These are phyloP conservation scores for Colletotrichum sp. DNA, from an alignment of 2,329 filamentous ascomycete genomes.

Conservation along the genomic window DNA sequence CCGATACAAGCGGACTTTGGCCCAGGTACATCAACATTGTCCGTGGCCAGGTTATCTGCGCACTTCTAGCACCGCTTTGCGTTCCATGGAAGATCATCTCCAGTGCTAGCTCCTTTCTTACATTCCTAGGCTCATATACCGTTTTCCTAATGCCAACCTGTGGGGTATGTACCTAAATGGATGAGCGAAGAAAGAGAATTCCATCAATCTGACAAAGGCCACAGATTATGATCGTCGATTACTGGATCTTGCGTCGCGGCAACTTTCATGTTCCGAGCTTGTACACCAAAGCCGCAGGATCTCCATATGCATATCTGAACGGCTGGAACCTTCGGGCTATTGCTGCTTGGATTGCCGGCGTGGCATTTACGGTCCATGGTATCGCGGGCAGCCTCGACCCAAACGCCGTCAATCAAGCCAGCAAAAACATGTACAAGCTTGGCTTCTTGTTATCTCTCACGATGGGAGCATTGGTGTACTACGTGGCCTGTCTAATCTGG, in stretches of 20 bases:
- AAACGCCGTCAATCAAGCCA: conserved; percentile 24
- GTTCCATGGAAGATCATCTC: conserved; percentile 34
- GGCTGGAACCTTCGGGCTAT: not conserved
- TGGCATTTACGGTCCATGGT: conserved; percentile 28
- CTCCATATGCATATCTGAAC: not conserved
- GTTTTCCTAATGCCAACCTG: conserved; percentile 38
- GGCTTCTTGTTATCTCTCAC: conserved; percentile 30
- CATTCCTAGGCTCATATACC: conserved; percentile 28
- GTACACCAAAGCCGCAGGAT: conserved; percentile 26
- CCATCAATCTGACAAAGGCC: conserved; percentile 1
- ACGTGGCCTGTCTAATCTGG: conserved; percentile 21
- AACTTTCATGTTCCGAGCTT: conserved; percentile 37
- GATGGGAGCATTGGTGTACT: conserved; percentile 29
- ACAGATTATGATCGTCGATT: conserved; percentile 39
- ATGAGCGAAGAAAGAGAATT: no score
- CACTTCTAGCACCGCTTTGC: conserved; percentile 34
- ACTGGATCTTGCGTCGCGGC: conserved; percentile 33
- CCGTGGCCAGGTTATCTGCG: conserved; percentile 33
- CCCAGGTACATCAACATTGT: conserved; percentile 35
- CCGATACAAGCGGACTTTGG: conserved; percentile 33
- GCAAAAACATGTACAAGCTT: conserved; percentile 30
- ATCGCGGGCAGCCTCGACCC: conserved; percentile 28
- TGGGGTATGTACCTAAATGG: conserved; percentile 7
- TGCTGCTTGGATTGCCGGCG: not conserved
- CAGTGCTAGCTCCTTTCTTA: conserved; percentile 25